Base-by-base conservation (phyloP, 805 yeast species). In the Saccharomycopsis sp. region DNA sequence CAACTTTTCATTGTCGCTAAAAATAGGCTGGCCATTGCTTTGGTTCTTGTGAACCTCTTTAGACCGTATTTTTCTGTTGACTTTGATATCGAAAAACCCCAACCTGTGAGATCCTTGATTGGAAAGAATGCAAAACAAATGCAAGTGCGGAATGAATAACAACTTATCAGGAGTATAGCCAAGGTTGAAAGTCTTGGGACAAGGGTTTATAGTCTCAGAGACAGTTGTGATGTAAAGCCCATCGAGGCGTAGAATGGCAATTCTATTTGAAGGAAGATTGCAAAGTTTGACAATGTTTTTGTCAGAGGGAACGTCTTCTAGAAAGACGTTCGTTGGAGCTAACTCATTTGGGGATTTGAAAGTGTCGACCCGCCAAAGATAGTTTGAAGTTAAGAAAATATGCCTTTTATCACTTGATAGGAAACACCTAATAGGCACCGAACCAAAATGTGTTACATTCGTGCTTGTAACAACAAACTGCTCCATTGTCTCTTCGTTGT, bases 61-160 rank as follows among this genome's bases (percentile, higher is more conserved):
- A 2, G 25, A 30, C 21, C 22, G 21, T 10, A 39, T 26, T 21
- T 20, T 22, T 26, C 30, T 43, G 26, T 17, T 34, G n/a, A 19
- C 26, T 36, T 43, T 43, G 27, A 22, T 20, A 26, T 43, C 46
- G 20, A 43, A 43, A 25, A 43, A 43, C 4, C 30, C 22, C 9
- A 43, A 4, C 8, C 22, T 21, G 25, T n/a, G n/a, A n/a, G 21
- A n/a, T 12, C 10, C 17, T 10, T 34, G 39, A 18, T 38, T 39
- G 4, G 37, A 19, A 12, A 39, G 4, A 3, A 43, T 19, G 25
- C 46, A 43, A 20, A 39, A 31, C 5, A 22, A 30, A 30, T 43
- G 46, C 30, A 43, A 34, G 16, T 43, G 35, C 18, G 46, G 16
- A 4, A 43, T 20, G 22, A 39, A 34, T 10, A 39, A 13, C 22